These are phyloP conservation scores for Isoetes taiwanensis DNA, from an alignment of 75 land plant genomes.

Conservation along the genomic window DNA sequence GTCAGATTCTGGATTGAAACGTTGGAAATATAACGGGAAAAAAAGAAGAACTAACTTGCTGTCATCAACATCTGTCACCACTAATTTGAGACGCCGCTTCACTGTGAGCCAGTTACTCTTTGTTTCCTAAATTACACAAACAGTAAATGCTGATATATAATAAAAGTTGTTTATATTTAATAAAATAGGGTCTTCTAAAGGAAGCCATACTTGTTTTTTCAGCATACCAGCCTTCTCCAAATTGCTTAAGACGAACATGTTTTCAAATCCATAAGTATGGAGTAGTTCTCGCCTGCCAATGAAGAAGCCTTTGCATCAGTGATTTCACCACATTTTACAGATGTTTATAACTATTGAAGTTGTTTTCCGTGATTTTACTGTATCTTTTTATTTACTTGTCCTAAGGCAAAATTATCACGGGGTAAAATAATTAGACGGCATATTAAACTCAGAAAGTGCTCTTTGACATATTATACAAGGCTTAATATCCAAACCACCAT, in stretches of 20 bases:
- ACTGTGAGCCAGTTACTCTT: conserved; percentile 69
- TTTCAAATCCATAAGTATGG: conserved; percentile 97
- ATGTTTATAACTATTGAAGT: too few species aligned
- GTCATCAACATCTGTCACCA: conserved; percentile 71
- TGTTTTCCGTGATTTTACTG: too few species aligned
- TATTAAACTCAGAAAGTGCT: too few species aligned
- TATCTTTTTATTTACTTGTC: too few species aligned
- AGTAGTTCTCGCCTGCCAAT: conserved; percentile 88
- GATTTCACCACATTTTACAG: neutral
- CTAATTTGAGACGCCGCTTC: conserved; percentile 52
- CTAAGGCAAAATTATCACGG: too few species aligned
- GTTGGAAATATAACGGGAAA: neutral
- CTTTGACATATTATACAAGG: too few species aligned
- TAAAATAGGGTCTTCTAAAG: neutral
- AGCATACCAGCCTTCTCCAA: conserved; percentile 82
- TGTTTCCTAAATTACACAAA: conserved; percentile 42
- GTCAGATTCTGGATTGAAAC: neutral
- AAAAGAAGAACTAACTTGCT: conserved; percentile 41
- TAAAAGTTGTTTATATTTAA: neutral
- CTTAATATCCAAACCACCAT: too few species aligned
- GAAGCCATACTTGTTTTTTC: conserved; percentile 52
- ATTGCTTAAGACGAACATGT: conserved; percentile 59
- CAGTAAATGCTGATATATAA: neutral
- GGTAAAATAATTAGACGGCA: too few species aligned
- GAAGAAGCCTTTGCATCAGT: neutral